Base-by-base conservation (phyloP, 768 basidiomycete genomes). In the Fistulinella prunicolor region DNA sequence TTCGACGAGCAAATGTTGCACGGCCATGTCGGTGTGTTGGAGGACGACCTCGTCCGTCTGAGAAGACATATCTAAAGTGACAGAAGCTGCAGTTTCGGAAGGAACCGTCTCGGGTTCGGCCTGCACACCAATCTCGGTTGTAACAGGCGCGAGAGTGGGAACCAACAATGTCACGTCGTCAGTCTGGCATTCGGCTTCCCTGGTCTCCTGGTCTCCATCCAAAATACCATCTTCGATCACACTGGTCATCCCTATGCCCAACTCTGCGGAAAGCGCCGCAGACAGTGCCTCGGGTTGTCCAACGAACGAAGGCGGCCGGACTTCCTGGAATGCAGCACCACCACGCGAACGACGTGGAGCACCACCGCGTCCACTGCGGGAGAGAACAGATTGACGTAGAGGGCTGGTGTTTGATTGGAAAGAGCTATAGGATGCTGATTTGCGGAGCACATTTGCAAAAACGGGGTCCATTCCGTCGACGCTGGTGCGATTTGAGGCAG, bases 401-500 rank as follows among this genome's bases (percentile, higher is more conserved):
- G 86, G 85, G 57, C 83, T 85, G 16, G 73, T 70, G 46, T 72
- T 62, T 28, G 77, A 75, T 3, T 63, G 66, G n/a, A 75, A 40
- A 3, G 74, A 71, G 34, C 68, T 70, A 39, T 68, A 64, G 17
- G 70, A 75, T 0, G 69, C 65, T 5, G 76, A 68, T 34, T 83
- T 82, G 46, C 80, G 80, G 38, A 92, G 79, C 13, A 90, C 75
- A 50, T 87, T 88, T 44, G 89, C 89, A 59, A 89, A 94, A 1
- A 71, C 77, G 9, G 92, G 91, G 52, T 93, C 91, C 86, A 94
- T 89, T 37, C 89, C 89, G 47, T 92, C 89, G 4, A 89, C 78
- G 57, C 84, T 88, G 6, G 79, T 79, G 29, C 83, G 75, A 57
- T 86, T 86, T 4, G 83, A 84, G 9, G 62, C 66, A 12, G 66